Base-by-base conservation (phyloP, 176 grass and related monocot species). In the Eragrostis nindensis region DNA sequence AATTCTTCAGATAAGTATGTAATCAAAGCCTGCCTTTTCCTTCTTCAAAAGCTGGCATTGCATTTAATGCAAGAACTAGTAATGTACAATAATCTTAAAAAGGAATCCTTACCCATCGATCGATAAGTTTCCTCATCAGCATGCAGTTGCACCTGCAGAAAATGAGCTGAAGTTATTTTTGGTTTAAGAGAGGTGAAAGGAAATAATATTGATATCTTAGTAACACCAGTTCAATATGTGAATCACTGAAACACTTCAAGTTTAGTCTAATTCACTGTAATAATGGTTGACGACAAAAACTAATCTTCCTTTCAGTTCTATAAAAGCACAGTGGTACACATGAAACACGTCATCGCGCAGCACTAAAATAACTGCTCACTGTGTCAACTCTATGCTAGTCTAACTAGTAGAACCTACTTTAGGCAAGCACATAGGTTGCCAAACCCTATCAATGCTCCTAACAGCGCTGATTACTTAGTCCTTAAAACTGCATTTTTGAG, bases 131-230 rank as follows among this genome's bases (percentile, higher is more conserved):
- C 88, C 38, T 86, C 74, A 75, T 93, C 90, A 5, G 79, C 85
- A 83, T 93, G 87, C 39, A 97, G 42, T 62, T 91, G 79, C 30
- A 97, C 78, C 94, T 97, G 82, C 25, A 88, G 76, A 75, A 52
- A 15, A 17, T 38, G 5, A 63, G 39, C 30, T 48, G 25, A 77
- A 72, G 15, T 87, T 69, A 81, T 29, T 30, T 50, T 54, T 22
- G 10, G 22, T 16, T 2, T 6, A 68, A 15, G 17, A n/a, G 3
- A 1, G 14, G 27, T 6, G 16, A 75, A 18, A 21, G 27, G 1
- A 32, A 75, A 8, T 14, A 67, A 22, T 29, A 25, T 1, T 62
- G 8, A 26, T 40, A 73, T 8, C 2, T 55, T 54, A 32, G 17
- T 43, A n/a, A 55, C 6, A 78, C 53, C 11, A 40, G 25, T 57